These are phyloP conservation scores for Lipomyces lipofer DNA, from an alignment of 805 yeast genomes.

Conservation along the genomic window DNA sequence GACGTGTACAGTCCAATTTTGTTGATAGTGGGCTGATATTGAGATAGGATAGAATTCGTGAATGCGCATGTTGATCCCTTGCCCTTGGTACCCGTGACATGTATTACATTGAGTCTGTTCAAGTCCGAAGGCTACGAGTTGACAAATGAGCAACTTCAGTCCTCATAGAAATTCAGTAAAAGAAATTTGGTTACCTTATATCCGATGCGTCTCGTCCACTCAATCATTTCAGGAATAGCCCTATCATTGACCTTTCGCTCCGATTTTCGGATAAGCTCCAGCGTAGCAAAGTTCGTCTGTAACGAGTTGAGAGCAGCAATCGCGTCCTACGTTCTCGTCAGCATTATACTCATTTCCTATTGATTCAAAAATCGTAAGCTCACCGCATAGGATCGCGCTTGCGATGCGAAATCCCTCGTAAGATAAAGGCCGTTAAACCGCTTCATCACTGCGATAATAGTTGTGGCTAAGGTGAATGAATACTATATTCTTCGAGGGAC, in stretches of 20 bases:
- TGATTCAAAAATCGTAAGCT: neutral
- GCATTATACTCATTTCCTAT: neutral
- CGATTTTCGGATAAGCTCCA: constrained; percentile 80
- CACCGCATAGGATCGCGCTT: too few species aligned
- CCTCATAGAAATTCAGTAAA: constrained; percentile 15
- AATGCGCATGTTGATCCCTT: constrained; percentile 98
- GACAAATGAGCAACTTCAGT: neutral
- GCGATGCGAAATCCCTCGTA: too few species aligned
- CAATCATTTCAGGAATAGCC: constrained; percentile 82
- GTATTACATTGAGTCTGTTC: constrained; percentile 74
- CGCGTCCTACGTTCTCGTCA: constrained; percentile 60
- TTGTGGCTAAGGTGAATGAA: too few species aligned
- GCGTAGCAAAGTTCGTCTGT: constrained; percentile 87
- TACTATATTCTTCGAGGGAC: too few species aligned
- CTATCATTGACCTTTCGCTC: constrained; percentile 55
- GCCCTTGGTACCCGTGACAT: constrained; percentile 97
- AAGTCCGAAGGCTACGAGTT: constrained; percentile 54
- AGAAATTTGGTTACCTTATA: constrained; percentile 41
- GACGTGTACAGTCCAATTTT: constrained; percentile 93
- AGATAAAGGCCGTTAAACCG: too few species aligned
- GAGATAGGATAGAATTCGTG: constrained; percentile 72
- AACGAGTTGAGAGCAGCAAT: constrained; percentile 77
- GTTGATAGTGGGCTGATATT: constrained; percentile 48
- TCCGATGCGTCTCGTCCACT: constrained; percentile 73
- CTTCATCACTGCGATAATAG: too few species aligned